Conservation (phyloP, 768 basidiomycete species). For the Rubroboletus satanas region DNA sequence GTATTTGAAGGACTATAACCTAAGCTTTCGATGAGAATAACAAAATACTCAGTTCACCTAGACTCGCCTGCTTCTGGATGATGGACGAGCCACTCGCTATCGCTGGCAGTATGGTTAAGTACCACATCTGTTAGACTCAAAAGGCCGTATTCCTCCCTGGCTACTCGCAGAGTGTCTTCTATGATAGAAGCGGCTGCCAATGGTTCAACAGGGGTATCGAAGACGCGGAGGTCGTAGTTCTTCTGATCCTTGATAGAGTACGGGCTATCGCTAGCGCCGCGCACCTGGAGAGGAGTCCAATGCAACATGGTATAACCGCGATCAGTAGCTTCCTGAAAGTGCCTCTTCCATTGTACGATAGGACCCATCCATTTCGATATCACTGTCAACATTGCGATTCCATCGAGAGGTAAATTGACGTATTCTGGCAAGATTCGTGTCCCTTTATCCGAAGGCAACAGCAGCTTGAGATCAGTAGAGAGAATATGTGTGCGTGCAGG, state of each 20-base stretch:
- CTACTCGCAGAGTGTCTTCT: constrained; percentile 60
- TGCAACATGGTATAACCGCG: constrained; percentile 98
- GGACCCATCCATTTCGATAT: constrained; percentile 99
- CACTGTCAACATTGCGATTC: constrained; percentile 81
- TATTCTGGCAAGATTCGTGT: constrained; percentile 46
- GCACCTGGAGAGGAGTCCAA: constrained; percentile 90
- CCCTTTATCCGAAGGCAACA: constrained; percentile 52
- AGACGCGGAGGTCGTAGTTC: constrained; percentile 75
- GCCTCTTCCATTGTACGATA: constrained; percentile 66
- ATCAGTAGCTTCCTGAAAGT: constrained; percentile 79
- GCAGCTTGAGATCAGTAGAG: constrained; percentile 45
- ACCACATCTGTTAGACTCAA: constrained; percentile 93
- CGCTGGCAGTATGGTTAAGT: constrained; percentile 94
- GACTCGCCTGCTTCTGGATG: constrained; percentile 91
- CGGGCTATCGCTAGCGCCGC: constrained; percentile 86
- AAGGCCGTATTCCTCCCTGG: constrained; percentile 83
- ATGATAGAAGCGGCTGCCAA: constrained; percentile 57
- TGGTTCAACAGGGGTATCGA: constrained; percentile 39
- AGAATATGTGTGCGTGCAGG: constrained; percentile 76
- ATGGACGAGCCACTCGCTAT: constrained; percentile 84
- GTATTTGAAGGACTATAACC: constrained; percentile 90
- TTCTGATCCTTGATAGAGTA: constrained; percentile 92
- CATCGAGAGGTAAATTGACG: constrained; percentile 79
- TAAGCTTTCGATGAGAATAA: constrained; percentile 28
- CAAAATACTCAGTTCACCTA: not conserved